Evolutionary conservation across 306 rosid species (phyloP), one percentile per base, ranked within the genome.

Genomic region (Glycyrrhiza uralensis): DNA sequence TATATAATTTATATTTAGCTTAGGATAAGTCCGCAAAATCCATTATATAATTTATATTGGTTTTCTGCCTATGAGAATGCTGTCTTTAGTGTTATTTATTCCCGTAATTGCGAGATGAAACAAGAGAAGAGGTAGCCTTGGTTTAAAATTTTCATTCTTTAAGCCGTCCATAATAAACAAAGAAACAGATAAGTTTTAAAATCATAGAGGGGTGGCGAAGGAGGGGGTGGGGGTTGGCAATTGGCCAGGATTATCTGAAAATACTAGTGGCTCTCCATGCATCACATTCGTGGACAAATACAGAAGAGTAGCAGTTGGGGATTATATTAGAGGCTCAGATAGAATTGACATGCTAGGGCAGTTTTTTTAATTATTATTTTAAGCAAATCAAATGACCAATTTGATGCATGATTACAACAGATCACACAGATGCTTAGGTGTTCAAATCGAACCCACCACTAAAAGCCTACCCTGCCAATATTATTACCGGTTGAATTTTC

Each of bases 251-350:
- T 71, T 66, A 23, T 66, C 65, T 65, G 63, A 24, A 54, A 63
- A 64, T 41, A 41, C 7, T n/a, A n/a, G n/a, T n/a, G n/a, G n/a
- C n/a, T n/a, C n/a, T n/a, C n/a, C n/a, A n/a, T n/a, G n/a, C n/a
- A n/a, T n/a, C n/a, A n/a, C n/a, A n/a, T n/a, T 26, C 7, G 75
- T 61, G 60, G 77, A 78, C 82, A 72, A 80, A 57, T 22, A 30
- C 74, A 47, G 57, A 46, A 29, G 39, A 50, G 32, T 19, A 15
- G 13, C 44, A 61, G 54, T 69, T 32, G 19, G 20, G 50, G 41
- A 22, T n/a, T n/a, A n/a, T n/a, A 66, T 77, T 18, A 42, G 46
- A 39, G 69, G 47, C 59, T 36, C 7, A 39, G n/a, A 67, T 75
- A 65, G 24, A 70, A 41, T 20, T 63, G 59, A 79, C 55, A 26